These are phyloP conservation scores for Curvularia verruculosa DNA, from an alignment of 2,329 filamentous ascomycete genomes.

Conservation along the genomic window DNA sequence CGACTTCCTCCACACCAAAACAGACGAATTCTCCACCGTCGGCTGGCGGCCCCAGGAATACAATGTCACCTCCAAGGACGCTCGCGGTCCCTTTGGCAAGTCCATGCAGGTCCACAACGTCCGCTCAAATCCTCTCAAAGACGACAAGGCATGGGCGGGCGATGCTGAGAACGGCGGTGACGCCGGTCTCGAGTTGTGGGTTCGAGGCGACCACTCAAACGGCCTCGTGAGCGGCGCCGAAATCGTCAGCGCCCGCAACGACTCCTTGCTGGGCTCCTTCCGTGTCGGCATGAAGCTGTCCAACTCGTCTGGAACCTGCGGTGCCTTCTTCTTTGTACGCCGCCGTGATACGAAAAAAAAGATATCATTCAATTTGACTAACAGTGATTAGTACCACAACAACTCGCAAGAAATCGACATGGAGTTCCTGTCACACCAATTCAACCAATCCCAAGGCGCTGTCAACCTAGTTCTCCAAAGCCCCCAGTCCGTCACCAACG, in stretches of 20 bases:
- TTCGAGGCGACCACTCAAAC: constrained; percentile 46
- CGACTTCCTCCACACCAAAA: constrained; percentile 68
- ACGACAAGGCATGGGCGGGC: constrained; percentile 53
- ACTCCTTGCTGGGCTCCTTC: constrained; percentile 74
- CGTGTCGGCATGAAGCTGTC: constrained; percentile 70
- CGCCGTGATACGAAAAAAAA: background rate
- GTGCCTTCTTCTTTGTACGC: constrained; percentile 78
- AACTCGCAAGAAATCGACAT: constrained; percentile 82
- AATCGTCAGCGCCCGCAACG: constrained; percentile 64
- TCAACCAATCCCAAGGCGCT: constrained; percentile 62
- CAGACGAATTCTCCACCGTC: constrained; percentile 51
- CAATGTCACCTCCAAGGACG: constrained; percentile 63
- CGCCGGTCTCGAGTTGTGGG: constrained; percentile 48
- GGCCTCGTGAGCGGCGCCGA: constrained; percentile 68
- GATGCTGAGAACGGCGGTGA: constrained; percentile 54
- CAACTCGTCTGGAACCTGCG: constrained; percentile 69
- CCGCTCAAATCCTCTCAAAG: constrained; percentile 57
- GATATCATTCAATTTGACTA: constrained; percentile 11
- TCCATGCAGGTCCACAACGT: constrained; percentile 65
- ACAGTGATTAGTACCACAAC: constrained; percentile 69
- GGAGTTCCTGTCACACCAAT: constrained; percentile 75
- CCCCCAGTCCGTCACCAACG: constrained; percentile 61
- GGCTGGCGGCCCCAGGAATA: constrained; percentile 73
- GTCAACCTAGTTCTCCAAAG: constrained; percentile 81
- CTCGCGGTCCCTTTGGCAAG: constrained; percentile 71